These are phyloP conservation scores for Aurantiochytrium sp. DNA, from an alignment of 108 stramenopile species.

Conservation along the genomic window DNA sequence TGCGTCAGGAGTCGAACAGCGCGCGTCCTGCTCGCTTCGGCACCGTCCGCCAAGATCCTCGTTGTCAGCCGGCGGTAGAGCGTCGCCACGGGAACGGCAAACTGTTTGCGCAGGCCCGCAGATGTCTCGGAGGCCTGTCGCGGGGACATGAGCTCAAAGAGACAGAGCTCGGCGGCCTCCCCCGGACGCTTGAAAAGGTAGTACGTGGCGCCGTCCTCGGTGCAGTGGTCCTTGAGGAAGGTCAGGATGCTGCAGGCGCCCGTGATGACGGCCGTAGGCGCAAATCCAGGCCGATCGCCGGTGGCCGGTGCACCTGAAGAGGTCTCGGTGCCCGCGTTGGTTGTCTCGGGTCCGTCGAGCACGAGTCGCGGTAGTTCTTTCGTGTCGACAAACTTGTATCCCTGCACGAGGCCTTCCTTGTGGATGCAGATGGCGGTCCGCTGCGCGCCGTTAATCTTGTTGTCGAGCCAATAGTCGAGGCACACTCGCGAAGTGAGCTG, in stretches of 20 bases:
- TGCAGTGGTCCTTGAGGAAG: neutral
- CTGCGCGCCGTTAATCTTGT: neutral
- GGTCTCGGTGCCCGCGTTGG: neutral
- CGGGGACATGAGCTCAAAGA: slow-evolving; percentile 6
- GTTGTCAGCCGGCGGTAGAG: neutral
- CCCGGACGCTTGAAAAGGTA: neutral
- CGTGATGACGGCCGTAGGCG: neutral
- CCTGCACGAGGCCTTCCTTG: neutral
- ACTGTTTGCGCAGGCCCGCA: neutral
- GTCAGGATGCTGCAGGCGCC: slow-evolving; percentile 1
- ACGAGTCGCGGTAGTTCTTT: neutral
- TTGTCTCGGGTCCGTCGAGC: neutral
- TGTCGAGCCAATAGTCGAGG: slow-evolving; percentile 21
- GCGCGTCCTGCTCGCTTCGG: neutral
- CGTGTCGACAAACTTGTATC: neutral
- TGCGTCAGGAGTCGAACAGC: neutral
- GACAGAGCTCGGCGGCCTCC: neutral
- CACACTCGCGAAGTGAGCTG: neutral
- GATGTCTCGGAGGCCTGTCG: neutral
- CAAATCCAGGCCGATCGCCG: neutral
- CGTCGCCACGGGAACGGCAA: slow-evolving; percentile 1
- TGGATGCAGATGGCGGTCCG: slow-evolving; percentile 1
- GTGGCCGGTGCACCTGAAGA: too few relatives aligned
- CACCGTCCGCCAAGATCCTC: neutral
- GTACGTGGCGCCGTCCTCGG: neutral